These are phyloP conservation scores for Paraphoma sp. DNA, from an alignment of 2,329 filamentous ascomycete species.

Conservation along the genomic window DNA sequence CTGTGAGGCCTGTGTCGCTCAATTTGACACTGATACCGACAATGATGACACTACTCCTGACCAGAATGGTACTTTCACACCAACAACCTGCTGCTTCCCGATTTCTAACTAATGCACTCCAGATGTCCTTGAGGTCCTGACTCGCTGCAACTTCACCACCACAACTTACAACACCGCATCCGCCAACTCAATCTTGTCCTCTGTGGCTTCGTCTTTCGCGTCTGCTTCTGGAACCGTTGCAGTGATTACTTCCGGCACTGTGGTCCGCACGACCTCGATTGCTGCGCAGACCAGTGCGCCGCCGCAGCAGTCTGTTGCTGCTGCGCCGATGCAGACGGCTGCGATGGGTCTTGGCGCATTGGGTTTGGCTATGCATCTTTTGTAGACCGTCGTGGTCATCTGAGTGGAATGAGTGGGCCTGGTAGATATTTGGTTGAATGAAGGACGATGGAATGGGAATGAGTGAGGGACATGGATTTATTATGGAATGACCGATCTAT, in stretches of 20 bases:
- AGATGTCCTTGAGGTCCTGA: constrained; percentile 38
- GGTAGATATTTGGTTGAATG: no score
- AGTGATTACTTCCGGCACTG: constrained; percentile 12
- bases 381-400: constrained; percentile 7
- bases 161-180: constrained; percentile 30
- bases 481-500: no score
- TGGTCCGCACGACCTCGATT: constrained; percentile 5
- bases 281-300: constrained; percentile 1
- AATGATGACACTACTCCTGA: constrained; percentile 13
- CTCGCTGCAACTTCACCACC: constrained; percentile 37
- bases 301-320: constrained; percentile 7
- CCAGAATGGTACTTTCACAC: constrained; percentile 18
- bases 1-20: constrained; percentile 39
- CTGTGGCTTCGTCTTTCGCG: constrained; percentile 5
- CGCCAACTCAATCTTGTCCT: constrained; percentile 9
- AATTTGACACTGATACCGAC: constrained; percentile 25
- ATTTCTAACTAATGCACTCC: constrained; percentile 3
- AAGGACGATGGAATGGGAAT: no score
- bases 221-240: constrained; percentile 12
- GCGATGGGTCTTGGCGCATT: constrained; percentile 27
- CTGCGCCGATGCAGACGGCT: constrained; percentile 19
- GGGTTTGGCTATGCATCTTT: constrained; percentile 25
- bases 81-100: background rate
- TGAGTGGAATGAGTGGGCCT: no score
- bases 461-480: no score